A percentile compares a stretch with the other conserved stretches of the same genome.
Evolutionary conservation across 2,329 filamentous ascomycete genomes (phyloP).

Genomic region (Epichloe coenophiala): DNA sequence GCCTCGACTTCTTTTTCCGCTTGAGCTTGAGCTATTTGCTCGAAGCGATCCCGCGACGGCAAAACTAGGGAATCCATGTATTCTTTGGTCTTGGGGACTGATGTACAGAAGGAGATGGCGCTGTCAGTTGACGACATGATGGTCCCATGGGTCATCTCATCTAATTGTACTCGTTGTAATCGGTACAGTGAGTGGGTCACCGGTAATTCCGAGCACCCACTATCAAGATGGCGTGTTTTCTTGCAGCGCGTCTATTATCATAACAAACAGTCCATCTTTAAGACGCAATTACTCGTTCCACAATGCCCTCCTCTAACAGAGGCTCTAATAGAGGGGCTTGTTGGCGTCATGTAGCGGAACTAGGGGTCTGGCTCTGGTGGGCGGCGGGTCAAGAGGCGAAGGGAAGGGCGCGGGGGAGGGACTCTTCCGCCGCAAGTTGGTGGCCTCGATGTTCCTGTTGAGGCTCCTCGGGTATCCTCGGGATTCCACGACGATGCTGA

Average conservation of each 20-base stretch:
- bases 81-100: conserved; percentile 19
- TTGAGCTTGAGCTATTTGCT: conserved; percentile 36
- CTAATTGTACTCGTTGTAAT: background rate
- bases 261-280: no score
- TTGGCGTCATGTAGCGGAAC: background rate
- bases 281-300: no score
- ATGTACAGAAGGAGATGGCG: conserved; percentile 4
- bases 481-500: no score
- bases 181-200: background rate
- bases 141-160: background rate
- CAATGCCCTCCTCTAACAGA: background rate
- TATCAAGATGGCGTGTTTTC: no score
- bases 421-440: no score
- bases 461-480: no score
- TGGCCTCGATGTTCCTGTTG: no score
- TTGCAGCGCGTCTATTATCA: no score
- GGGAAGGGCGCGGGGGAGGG: background rate
- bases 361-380: background rate
- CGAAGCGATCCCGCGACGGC: conserved; percentile 32
- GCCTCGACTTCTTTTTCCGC: conserved; percentile 30
- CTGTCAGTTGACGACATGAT: conserved; percentile 5
- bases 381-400: background rate
- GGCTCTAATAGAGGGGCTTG: background rate
- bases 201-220: no score
- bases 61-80: conserved; percentile 38